phyloP scores from a whole-genome alignment of 2,329 filamentous ascomycete species.

The Aspergillus fischeri region DNA sequence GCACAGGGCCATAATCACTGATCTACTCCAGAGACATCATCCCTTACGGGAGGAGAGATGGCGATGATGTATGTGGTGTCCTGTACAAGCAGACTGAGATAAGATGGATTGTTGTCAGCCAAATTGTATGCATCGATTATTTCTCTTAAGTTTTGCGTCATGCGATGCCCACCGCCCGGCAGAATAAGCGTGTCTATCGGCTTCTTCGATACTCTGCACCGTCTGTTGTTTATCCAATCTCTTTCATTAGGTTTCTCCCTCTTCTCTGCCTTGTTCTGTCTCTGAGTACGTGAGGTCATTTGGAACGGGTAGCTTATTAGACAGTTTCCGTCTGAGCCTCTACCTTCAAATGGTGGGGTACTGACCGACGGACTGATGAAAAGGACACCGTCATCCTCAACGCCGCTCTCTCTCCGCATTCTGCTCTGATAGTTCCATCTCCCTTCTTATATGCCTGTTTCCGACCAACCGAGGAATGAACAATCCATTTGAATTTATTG shows the following conservation, averaged over 20 bases:
- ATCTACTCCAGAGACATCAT: conserved; percentile 26
- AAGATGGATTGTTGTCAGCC: neutral
- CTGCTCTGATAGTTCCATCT: neutral
- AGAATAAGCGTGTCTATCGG: conserved; percentile 8
- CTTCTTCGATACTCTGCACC: neutral
- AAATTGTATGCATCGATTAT: neutral
- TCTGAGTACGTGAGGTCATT: neutral
- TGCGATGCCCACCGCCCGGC: conserved; percentile 18
- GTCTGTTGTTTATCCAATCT: neutral
- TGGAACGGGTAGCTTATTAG: neutral
- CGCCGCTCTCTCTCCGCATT: neutral
- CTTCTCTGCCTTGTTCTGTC: neutral
- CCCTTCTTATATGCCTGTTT: neutral
- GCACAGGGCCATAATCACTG: conserved; percentile 32
- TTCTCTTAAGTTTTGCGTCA: conserved; percentile 7
- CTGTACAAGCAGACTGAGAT: neutral
- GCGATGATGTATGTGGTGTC: neutral
- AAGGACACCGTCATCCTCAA: conserved; percentile 15
- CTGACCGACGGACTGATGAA: neutral
- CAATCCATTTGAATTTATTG: neutral
- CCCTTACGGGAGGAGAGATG: conserved; percentile 9
- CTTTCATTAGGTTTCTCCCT: neutral
- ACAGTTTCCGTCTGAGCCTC: neutral
- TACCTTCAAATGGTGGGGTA: too few species aligned
- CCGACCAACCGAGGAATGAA: neutral